Percentiles rank a stretch among this genome's conserved stretches.
phyloP scores from a whole-genome alignment of 1,284 basidiomycete species.

The Austroboletus sp. region DNA sequence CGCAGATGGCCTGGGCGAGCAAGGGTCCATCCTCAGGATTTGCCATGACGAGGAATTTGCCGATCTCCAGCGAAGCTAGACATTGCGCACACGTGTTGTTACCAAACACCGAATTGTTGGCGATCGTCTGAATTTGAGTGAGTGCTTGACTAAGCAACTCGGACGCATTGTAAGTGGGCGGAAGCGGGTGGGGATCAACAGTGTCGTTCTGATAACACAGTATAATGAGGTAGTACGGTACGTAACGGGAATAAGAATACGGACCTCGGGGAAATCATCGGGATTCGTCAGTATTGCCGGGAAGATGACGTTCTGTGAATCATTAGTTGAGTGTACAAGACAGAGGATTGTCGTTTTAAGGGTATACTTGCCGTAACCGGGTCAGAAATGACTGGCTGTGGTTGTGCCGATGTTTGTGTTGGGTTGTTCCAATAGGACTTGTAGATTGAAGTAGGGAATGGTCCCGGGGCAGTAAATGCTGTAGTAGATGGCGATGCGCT shows the following conservation, averaged over 20 bases:
- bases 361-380: conserved; percentile 45
- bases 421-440: conserved; percentile 60
- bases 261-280: conserved; percentile 43
- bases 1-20: conserved; percentile 53
- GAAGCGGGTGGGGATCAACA: conserved; percentile 56
- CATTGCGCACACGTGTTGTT: conserved; percentile 53
- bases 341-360: not conserved
- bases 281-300: conserved; percentile 53
- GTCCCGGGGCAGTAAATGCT: conserved; percentile 52
- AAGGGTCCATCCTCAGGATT: conserved; percentile 55
- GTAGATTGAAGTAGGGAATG: conserved; percentile 55
- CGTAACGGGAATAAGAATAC: not conserved
- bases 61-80: conserved; percentile 50
- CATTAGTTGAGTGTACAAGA: not conserved
- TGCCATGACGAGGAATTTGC: conserved; percentile 56
- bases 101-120: conserved; percentile 41
- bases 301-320: conserved; percentile 45
- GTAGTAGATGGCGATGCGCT: not conserved
- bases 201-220: conserved; percentile 40
- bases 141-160: conserved; percentile 43
- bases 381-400: conserved; percentile 64
- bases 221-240: not conserved
- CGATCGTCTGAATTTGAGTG: conserved; percentile 46
- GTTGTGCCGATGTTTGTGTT: conserved; percentile 58
- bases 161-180: conserved; percentile 36